Evolutionary conservation across 2,329 filamentous ascomycete species (phyloP).

Genomic region (Nemania abortiva): DNA sequence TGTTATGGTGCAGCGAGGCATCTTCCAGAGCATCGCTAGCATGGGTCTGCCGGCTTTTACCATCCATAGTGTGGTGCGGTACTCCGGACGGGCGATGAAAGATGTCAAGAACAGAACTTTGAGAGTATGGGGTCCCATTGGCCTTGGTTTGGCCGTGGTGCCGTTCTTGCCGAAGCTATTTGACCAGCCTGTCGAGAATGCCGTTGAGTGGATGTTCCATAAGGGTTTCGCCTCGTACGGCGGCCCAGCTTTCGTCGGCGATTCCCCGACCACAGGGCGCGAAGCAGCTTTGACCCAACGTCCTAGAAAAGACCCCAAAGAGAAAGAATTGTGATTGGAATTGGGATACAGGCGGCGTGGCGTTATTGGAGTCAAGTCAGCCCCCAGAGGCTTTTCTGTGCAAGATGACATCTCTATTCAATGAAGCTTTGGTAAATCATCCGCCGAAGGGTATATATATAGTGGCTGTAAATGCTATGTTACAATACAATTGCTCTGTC

Average conservation of each 20-base stretch:
- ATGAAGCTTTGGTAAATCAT: conserved; percentile 1
- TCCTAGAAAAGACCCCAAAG: conserved; percentile 60
- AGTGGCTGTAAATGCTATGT: conserved; percentile 17
- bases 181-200: conserved; percentile 91
- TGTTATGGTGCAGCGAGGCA: conserved; percentile 88
- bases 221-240: conserved; percentile 81
- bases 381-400: conserved; percentile 23
- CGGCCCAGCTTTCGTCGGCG: conserved; percentile 68
- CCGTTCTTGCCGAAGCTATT: conserved; percentile 88
- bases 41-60: conserved; percentile 97
- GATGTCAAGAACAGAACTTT: conserved; percentile 79
- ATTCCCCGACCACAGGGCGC: conserved; percentile 66
- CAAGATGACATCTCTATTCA: conserved; percentile 27
- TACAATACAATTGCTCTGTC: conserved; percentile 20
- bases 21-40: conserved; percentile 90
- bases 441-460: conserved; percentile 26
- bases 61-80: conserved; percentile 91
- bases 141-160: conserved; percentile 80
- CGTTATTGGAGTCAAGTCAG: conserved; percentile 35
- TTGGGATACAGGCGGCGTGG: conserved; percentile 26
- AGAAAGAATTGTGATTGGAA: conserved; percentile 50
- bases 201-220: conserved; percentile 91
- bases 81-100: conserved; percentile 89
- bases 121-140: conserved; percentile 90
- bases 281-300: conserved; percentile 60